Base-by-base conservation (phyloP, 305 asterid species). In the Ruellia speciosa region DNA sequence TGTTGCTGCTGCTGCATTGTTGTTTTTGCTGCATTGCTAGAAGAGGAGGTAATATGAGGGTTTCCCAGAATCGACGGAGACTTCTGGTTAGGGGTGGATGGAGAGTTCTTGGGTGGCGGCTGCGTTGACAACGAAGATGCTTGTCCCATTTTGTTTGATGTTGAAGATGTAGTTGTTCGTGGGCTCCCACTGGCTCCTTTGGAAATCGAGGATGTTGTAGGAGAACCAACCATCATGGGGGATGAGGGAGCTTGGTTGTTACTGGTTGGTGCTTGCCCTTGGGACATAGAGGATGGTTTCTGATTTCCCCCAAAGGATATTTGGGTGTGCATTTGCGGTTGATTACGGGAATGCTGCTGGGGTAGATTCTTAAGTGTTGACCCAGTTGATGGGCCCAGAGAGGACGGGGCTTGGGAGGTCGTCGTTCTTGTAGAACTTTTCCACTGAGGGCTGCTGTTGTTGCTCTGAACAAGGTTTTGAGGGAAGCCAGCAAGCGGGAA, bases 161-260 rank as follows among this genome's bases (percentile, higher is more conserved):
- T 66, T 58, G 88, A 70, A 0, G 95, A 74, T 43, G 73, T 59
- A 46, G 77, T 72, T 6, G 83, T 76, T 69, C 97, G 81, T 12
- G 99, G 99, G 69, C 97, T 86, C 57, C 94, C 94, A 69, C 86
- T 54, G 13, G 90, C 87, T 47, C 96, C 95, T 74, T 82, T 88
- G 18, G 97, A 93, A 62, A 92, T 72, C 7, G 96, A 77, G 1
- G 96, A 85, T 60, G 83, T 82, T 3, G 99, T 84, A 14, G 99
- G 97, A 37, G 97, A 93, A 52, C 92, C 89, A 37, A 80, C 94
- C 81, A 81, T 71, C 87, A 81, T 81, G 1, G 94, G 86, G 9
- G 96, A 68, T 15, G 51, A 47, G 3, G 51, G 51, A 47, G 83
- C 75, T 76, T 81, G 88, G 62, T 65, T 74, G 65, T 46, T 59